phyloP scores from a whole-genome alignment of 371 early-diverging fungal genomes.

The Rhizoclosmatium hyalinum region DNA sequence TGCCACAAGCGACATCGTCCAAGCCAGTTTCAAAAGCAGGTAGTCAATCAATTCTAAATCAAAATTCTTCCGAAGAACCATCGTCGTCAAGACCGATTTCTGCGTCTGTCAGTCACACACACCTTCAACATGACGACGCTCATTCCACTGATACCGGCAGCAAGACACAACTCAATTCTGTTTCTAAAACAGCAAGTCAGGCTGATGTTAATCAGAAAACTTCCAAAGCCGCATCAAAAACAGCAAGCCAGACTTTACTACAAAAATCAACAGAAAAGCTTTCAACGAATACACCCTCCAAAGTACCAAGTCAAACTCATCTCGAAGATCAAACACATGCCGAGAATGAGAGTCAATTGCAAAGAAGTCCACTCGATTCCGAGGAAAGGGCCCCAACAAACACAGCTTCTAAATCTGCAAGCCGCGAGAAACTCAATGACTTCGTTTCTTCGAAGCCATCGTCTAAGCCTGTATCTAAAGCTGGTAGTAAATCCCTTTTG shows the following conservation, averaged over 20 bases:
- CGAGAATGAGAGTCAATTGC: neutral
- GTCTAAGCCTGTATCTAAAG: neutral
- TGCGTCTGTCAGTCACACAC: too few species aligned
- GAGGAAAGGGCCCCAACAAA: neutral
- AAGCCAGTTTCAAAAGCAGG: slow-evolving; percentile 8
- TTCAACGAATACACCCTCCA: neutral
- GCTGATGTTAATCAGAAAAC: neutral
- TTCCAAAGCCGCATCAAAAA: slow-evolving; percentile 5
- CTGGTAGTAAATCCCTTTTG: neutral
- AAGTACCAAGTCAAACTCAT: neutral
- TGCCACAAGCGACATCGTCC: neutral
- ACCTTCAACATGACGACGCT: neutral
- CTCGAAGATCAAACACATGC: neutral
- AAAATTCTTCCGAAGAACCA: neutral
- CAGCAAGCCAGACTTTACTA: neutral
- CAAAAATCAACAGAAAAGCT: neutral
- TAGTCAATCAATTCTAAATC: neutral
- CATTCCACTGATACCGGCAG: neutral
- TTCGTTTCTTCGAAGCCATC: neutral
- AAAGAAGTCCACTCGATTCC: neutral
- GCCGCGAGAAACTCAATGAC: too few species aligned
- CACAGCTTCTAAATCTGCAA: too few species aligned
- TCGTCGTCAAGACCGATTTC: too few species aligned
- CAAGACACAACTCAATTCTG: neutral
- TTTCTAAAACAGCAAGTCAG: neutral